Evolutionary conservation across 139 green algal species (phyloP).

Genomic region (Chlamydomonas asymmetrica): DNA sequence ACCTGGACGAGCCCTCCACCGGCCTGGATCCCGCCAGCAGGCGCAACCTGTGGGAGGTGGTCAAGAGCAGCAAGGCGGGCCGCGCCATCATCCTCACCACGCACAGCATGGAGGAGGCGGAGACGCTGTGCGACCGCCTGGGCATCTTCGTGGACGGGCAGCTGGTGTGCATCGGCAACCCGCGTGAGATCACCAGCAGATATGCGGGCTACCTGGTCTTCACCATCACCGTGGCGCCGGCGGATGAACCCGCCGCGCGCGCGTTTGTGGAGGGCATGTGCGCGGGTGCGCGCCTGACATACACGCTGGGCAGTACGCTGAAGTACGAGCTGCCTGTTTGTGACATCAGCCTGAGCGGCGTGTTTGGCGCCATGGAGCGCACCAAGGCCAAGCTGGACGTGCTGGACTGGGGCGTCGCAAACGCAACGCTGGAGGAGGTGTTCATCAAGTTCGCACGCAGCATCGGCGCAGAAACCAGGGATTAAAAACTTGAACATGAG

Average conservation of each 20-base stretch:
- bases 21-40: constrained; percentile 80
- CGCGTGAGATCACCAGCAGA: constrained; percentile 77
- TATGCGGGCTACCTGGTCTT: constrained; percentile 72
- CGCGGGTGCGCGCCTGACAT: constrained; percentile 67
- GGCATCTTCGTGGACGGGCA: constrained; percentile 82
- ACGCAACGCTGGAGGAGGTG: constrained; percentile 92
- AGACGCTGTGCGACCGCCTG: constrained; percentile 81
- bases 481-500: no score
- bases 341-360: constrained; percentile 51
- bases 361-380: constrained; percentile 69
- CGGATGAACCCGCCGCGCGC: constrained; percentile 8
- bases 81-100: constrained; percentile 90
- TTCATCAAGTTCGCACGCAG: constrained; percentile 64
- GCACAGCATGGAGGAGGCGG: constrained; percentile 87
- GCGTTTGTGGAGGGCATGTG: no score
- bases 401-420: constrained; percentile 87
- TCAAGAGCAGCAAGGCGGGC: constrained; percentile 69
- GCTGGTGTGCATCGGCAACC: constrained; percentile 87
- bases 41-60: constrained; percentile 82
- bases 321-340: constrained; percentile 74
- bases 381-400: constrained; percentile 49
- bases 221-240: constrained; percentile 70
- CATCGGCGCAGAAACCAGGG: constrained; percentile 18
- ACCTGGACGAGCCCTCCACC: constrained; percentile 92
- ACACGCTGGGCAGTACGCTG: constrained; percentile 57